Conservation (phyloP, 257 asterid species). For the Solanum peruvianum region DNA sequence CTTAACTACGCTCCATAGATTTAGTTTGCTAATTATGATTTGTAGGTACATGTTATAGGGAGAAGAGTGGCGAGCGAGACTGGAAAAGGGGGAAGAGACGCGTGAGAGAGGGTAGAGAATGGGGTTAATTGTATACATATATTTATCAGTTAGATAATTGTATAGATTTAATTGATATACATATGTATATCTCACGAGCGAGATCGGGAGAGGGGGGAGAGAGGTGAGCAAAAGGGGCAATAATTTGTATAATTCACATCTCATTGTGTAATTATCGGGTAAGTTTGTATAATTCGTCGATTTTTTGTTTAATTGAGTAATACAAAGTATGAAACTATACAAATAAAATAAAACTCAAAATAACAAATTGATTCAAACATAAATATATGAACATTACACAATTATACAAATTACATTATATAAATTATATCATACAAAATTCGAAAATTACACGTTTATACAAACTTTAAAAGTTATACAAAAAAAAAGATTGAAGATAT, state of each 20-base stretch:
- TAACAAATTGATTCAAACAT: background rate
- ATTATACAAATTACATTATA: no score
- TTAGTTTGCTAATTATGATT: background rate
- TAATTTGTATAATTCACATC: background rate
- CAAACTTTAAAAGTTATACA: background rate
- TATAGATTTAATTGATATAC: no score
- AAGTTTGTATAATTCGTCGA: background rate
- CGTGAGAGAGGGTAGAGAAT: no score
- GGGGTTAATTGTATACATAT: rapidly evolving
- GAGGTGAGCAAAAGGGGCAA: background rate
- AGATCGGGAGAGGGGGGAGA: background rate
- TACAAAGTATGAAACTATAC: no score
- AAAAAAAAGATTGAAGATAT: no score
- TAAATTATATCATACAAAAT: no score
- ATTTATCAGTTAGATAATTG: no score
- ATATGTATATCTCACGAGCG: no score
- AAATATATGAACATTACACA: background rate
- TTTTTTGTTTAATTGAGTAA: background rate
- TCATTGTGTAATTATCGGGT: background rate
- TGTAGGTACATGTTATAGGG: background rate
- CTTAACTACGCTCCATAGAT: rapidly evolving
- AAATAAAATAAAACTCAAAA: background rate
- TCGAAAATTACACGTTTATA: background rate
- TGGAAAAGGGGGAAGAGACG: no score
- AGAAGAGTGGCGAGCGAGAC: background rate